Base-by-base conservation (phyloP, 2,329 filamentous ascomycete genomes). In the Allantophomopsis cytisporea region DNA sequence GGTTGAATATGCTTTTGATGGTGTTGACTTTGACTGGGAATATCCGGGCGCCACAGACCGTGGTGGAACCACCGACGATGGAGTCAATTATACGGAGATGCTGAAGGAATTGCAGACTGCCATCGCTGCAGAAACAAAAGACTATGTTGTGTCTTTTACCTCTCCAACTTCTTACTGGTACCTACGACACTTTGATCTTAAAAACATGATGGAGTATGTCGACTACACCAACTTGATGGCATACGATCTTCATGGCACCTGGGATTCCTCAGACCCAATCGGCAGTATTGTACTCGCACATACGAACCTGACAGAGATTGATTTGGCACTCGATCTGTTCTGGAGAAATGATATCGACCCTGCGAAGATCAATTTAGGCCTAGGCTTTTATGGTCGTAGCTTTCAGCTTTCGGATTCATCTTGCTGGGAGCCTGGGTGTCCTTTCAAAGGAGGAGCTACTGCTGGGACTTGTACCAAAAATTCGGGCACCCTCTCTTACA, bases 221-320 rank as follows among this genome's bases (percentile, higher is more conserved):
- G 34, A 37, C 23, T 41, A 21, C 34, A 37, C 31, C n/a, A 41
- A 41, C 17, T 18, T 41, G 13, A 41, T 41, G 35, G 31, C 12
- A 5, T 41, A 41, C n/a, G 39, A 41, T 32, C 42, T 68, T 20
- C 35, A 69, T 42, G 64, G 65, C 0, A 40, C 50, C 1, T 67
- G 60, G 61, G 63, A 66, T 41, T 49, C 48, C 40, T 53, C 57
- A 40, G 58, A 41, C n/a, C n/a, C n/a, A n/a, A n/a, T n/a, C n/a
- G n/a, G n/a, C n/a, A n/a, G n/a, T n/a, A n/a, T n/a, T n/a, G n/a
- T 60, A 2, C 43, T 54, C 12, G 51, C 51, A 0, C 64, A 69
- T 41, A 64, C 65, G 1, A 66, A 69, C 42, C 41, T 69, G 1
- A 64, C 61, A 2, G 63, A 69, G 45, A 68, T 68, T 20, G 53